Percentiles rank a stretch among this genome's conserved stretches.
Evolutionary conservation across 2,329 filamentous ascomycete species (phyloP).

Genomic region (Fusarium irregulare): DNA sequence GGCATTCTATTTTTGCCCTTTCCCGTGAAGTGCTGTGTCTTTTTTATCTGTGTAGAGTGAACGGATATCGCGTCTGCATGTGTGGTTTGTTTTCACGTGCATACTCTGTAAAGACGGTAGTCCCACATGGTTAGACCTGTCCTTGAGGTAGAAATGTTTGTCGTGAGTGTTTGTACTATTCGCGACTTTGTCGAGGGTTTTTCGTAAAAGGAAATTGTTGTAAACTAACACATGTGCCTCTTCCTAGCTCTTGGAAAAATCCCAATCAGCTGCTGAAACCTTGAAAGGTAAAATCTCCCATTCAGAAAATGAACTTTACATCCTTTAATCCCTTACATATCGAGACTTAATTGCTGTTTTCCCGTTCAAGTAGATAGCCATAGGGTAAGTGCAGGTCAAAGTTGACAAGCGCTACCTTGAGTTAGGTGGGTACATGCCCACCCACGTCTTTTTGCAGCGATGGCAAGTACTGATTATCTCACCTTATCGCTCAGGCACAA

Average conservation of each 20-base stretch:
- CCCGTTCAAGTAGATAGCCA: background rate
- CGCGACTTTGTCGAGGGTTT: rapidly evolving
- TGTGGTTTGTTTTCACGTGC: rapidly evolving
- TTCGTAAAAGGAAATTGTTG: rapidly evolving
- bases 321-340: rapidly evolving
- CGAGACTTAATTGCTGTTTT: background rate
- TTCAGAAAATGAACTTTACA: background rate
- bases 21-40: rapidly evolving
- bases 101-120: background rate
- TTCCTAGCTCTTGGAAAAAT: background rate
- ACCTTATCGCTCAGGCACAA: background rate
- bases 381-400: background rate
- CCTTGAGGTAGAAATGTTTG: rapidly evolving
- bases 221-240: background rate
- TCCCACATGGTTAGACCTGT: rapidly evolving
- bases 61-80: rapidly evolving
- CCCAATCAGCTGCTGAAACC: rapidly evolving
- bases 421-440: rapidly evolving
- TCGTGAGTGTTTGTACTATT: background rate
- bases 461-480: background rate
- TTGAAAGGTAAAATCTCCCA: rapidly evolving
- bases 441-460: rapidly evolving
- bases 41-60: background rate
- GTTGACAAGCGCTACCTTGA: rapidly evolving
- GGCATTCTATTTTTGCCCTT: constrained; percentile 18